Evolutionary conservation across 2,329 filamentous ascomycete genomes (phyloP).

Genomic region (Claviceps paspali): DNA sequence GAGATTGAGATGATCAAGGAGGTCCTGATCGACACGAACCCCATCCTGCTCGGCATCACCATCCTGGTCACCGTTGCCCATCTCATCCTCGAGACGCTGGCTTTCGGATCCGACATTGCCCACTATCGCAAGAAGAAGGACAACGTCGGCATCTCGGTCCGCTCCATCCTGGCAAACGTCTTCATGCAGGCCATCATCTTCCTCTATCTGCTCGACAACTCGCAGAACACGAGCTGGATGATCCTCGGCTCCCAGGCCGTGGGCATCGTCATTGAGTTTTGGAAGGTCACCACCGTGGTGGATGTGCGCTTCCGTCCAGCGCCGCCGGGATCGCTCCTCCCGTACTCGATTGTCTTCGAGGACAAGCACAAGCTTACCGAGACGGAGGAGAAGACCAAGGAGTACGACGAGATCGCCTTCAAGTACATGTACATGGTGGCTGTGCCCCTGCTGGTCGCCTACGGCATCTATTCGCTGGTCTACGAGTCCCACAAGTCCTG

Average conservation of each 20-base stretch:
- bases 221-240: slow-evolving; percentile 97
- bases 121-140: slow-evolving; percentile 99
- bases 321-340: slow-evolving; percentile 52
- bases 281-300: slow-evolving; percentile 95
- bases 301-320: slow-evolving; percentile 67
- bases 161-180: slow-evolving; percentile 90
- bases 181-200: slow-evolving; percentile 97
- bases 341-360: slow-evolving; percentile 73
- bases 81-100: slow-evolving; percentile 88
- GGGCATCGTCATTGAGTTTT: slow-evolving; percentile 54
- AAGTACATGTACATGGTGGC: slow-evolving; percentile 88
- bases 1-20: slow-evolving; percentile 98
- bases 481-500: slow-evolving; percentile 96
- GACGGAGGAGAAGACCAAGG: slow-evolving; percentile 93
- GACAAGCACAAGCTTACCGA: slow-evolving; percentile 94
- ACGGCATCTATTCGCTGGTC: slow-evolving; percentile 77
- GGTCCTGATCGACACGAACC: slow-evolving; percentile 84
- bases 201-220: slow-evolving; percentile 93
- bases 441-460: slow-evolving; percentile 77
- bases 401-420: slow-evolving; percentile 97
- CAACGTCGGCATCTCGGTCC: slow-evolving; percentile 89
- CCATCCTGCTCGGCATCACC: slow-evolving; percentile 75
- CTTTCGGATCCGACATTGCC: slow-evolving; percentile 93
- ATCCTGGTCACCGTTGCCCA: slow-evolving; percentile 74
- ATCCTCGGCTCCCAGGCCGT: slow-evolving; percentile 87